Percentiles rank a stretch among this genome's conserved stretches.
Conservation (phyloP, 768 basidiomycete species). For the Xanthoconium purpureum region DNA sequence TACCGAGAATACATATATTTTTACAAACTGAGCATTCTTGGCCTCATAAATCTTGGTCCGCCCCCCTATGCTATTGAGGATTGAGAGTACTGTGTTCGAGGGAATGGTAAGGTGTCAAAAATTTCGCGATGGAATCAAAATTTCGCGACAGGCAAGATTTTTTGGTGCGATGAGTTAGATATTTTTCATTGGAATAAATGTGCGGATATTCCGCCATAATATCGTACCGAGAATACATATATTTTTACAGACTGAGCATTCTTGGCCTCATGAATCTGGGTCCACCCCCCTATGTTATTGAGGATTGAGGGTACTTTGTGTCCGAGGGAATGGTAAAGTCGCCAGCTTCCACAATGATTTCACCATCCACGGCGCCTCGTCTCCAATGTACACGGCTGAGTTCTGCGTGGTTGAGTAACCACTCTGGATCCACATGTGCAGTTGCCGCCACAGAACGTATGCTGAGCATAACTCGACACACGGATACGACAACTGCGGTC, state of each 20-base stretch:
- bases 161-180: too few relatives aligned
- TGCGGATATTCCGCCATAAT: too few relatives aligned
- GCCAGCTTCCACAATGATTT: conserved; percentile 6
- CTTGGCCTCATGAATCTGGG: not conserved
- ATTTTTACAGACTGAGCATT: not conserved
- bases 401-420: conserved; percentile 45
- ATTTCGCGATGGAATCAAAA: too few relatives aligned
- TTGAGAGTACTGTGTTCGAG: not conserved
- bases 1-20: too few relatives aligned
- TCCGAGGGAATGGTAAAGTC: not conserved
- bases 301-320: not conserved
- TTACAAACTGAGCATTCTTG: not conserved
- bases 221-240: too few relatives aligned
- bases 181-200: too few relatives aligned
- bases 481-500: conserved; percentile 20
- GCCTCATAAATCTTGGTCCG: not conserved
- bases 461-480: conserved; percentile 38
- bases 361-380: conserved; percentile 1
- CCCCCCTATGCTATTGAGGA: too few relatives aligned
- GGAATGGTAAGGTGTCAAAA: not conserved
- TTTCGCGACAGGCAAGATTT: too few relatives aligned
- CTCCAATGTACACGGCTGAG: conserved; percentile 35
- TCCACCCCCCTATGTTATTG: too few relatives aligned
- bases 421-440: conserved; percentile 40
- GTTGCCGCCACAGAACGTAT: conserved; percentile 41